Evolutionary conservation across 2,329 filamentous ascomycete genomes (phyloP).

Genomic region (Phialocephala subalpina): DNA sequence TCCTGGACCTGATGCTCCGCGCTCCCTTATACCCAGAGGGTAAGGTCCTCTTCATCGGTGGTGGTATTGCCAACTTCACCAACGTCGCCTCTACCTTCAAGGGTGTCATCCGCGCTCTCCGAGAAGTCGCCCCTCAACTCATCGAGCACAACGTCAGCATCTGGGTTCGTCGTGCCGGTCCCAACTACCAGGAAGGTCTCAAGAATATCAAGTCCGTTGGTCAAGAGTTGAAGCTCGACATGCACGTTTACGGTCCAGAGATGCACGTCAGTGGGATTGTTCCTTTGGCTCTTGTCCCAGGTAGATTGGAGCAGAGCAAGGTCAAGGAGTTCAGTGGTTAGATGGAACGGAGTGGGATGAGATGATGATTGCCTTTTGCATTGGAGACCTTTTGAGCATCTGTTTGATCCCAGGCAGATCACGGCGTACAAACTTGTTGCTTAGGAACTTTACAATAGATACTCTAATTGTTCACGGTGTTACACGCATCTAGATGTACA

Average conservation of each 20-base stretch:
- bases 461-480: constrained; percentile 38
- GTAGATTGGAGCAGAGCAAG: constrained; percentile 68
- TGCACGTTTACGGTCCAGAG: constrained; percentile 87
- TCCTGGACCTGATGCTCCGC: constrained; percentile 96
- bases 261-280: constrained; percentile 96
- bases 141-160: constrained; percentile 98
- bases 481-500: constrained; percentile 14
- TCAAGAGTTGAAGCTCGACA: constrained; percentile 91
- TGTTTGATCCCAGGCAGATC: constrained; percentile 33
- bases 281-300: constrained; percentile 81
- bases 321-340: constrained; percentile 62
- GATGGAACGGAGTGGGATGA: constrained; percentile 15
- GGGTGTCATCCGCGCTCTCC: constrained; percentile 95
- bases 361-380: constrained; percentile 30
- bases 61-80: constrained; percentile 99
- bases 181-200: constrained; percentile 99
- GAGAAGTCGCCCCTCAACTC: constrained; percentile 85
- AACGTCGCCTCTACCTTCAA: constrained; percentile 99
- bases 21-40: constrained; percentile 85
- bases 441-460: constrained; percentile 42
- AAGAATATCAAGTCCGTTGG: constrained; percentile 99
- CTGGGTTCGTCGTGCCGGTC: constrained; percentile 89
- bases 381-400: constrained; percentile 32
- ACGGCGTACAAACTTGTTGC: constrained; percentile 37
- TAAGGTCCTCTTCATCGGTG: constrained; percentile 99